phyloP scores from a whole-genome alignment of 208 protist genomes.

The Strigomonas oncopelti region DNA sequence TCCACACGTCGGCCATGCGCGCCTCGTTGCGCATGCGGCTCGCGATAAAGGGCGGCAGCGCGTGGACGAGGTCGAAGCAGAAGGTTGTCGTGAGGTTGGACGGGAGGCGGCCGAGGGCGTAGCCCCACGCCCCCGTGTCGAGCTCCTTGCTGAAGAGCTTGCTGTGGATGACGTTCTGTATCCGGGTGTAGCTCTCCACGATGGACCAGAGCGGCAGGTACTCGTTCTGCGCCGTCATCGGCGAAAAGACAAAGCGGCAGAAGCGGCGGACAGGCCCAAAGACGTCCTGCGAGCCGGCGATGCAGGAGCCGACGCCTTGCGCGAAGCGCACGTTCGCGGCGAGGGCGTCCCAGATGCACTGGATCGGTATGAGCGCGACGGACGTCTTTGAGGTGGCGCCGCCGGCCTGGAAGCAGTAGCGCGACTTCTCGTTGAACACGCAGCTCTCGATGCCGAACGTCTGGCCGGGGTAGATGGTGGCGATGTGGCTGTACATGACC shows the following conservation, averaged over 20 bases:
- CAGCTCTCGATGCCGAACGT: slow-evolving; percentile 70
- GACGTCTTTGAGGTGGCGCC: slow-evolving; percentile 47
- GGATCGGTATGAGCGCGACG: slow-evolving; percentile 58
- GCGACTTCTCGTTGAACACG: slow-evolving; percentile 51
- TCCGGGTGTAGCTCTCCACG: slow-evolving; percentile 70
- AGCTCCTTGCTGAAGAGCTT: slow-evolving; percentile 68
- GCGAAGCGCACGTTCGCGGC: slow-evolving; percentile 51
- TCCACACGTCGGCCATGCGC: slow-evolving; percentile 58
- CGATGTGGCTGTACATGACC: slow-evolving; percentile 46
- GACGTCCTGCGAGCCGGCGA: slow-evolving; percentile 57
- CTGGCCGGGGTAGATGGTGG: slow-evolving; percentile 52
- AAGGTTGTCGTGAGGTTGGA: slow-evolving; percentile 81
- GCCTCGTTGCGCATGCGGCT: slow-evolving; percentile 72
- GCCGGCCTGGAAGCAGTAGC: slow-evolving; percentile 54
- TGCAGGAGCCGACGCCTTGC: slow-evolving; percentile 58
- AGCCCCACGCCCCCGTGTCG: slow-evolving; percentile 84
- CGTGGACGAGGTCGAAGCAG: slow-evolving; percentile 77
- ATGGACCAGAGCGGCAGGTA: slow-evolving; percentile 81
- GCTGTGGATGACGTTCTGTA: slow-evolving; percentile 86
- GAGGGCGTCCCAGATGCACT: slow-evolving; percentile 32
- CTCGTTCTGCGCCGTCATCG: slow-evolving; percentile 60
- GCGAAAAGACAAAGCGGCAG: slow-evolving; percentile 77
- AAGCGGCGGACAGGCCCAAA: slow-evolving; percentile 76
- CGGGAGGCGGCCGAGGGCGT: slow-evolving; percentile 75
- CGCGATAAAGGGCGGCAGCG: slow-evolving; percentile 76